Evolutionary conservation across 169 alveolate species (phyloP).

Genomic region (Plasmodium vivax): DNA sequence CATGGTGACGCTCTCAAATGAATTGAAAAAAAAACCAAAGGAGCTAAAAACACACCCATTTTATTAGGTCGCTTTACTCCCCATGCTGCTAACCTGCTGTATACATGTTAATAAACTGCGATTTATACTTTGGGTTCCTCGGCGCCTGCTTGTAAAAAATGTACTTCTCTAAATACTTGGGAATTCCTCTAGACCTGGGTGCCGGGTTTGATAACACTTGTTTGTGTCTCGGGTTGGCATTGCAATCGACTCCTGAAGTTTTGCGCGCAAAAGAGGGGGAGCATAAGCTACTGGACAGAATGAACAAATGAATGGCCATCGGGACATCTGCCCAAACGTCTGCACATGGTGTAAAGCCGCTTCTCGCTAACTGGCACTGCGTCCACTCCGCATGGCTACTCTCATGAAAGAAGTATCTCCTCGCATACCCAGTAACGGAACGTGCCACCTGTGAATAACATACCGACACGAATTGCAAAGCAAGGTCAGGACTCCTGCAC

Average conservation of each 20-base stretch:
- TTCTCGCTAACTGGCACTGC: background rate
- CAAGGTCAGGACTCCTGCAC: conserved; percentile 83
- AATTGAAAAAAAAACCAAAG: background rate
- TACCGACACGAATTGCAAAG: conserved; percentile 90
- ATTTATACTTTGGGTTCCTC: conserved; percentile 82
- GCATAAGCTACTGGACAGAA: background rate
- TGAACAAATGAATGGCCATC: background rate
- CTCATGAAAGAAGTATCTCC: background rate
- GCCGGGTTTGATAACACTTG: conserved; percentile 89
- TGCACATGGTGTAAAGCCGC: background rate
- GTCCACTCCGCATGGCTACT: background rate
- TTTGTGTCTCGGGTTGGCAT: conserved; percentile 90
- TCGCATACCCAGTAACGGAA: conserved; percentile 86
- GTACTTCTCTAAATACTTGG: conserved; percentile 86
- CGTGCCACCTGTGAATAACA: conserved; percentile 89
- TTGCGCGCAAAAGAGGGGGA: background rate
- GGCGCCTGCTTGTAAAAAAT: conserved; percentile 87
- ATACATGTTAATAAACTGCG: conserved; percentile 70
- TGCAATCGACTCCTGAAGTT: conserved; percentile 88
- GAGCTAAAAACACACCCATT: too few relatives aligned
- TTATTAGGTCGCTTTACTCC: background rate
- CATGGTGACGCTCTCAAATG: background rate
- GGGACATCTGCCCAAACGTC: background rate
- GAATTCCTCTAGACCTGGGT: conserved; percentile 90
- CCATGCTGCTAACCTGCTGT: conserved; percentile 54